A percentile compares a stretch with the other conserved stretches of the same genome.
phyloP scores from a whole-genome alignment of 1,139 yeast species.

The Blastobotrys buckinghamii region DNA sequence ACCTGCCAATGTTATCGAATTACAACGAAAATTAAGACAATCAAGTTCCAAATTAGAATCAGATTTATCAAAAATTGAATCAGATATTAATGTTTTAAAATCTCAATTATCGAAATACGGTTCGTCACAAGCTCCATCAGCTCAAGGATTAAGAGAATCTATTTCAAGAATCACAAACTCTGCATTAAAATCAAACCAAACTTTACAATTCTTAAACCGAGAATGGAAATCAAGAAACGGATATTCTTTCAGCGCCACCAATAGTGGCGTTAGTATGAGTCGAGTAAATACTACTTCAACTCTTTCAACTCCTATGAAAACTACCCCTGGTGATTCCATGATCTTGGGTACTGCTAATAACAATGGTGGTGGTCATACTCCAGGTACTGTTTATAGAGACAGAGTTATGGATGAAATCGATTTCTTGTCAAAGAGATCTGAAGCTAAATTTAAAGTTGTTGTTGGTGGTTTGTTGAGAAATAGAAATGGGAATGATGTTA shows the following conservation, averaged over 20 bases:
- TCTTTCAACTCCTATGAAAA: not conserved
- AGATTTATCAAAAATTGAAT: constrained; percentile 19
- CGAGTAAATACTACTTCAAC: not conserved
- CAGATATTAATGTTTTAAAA: constrained; percentile 20
- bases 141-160: constrained; percentile 15
- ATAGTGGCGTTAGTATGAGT: not conserved
- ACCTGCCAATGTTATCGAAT: constrained; percentile 25
- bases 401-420: constrained; percentile 17
- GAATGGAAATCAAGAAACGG: constrained; percentile 1
- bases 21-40: constrained; percentile 21
- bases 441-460: constrained; percentile 13
- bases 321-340: constrained; percentile 2
- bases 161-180: constrained; percentile 14
- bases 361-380: not conserved
- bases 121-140: constrained; percentile 15
- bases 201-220: constrained; percentile 9
- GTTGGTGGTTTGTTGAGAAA: constrained; percentile 16
- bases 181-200: constrained; percentile 11
- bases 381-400: constrained; percentile 9
- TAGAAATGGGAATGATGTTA: constrained; percentile 10
- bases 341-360: not conserved
- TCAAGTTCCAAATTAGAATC: constrained; percentile 16
- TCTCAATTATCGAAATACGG: constrained; percentile 18
- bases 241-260: not conserved
- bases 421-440: constrained; percentile 14